Percentiles rank a stretch among this genome's conserved stretches.
Evolutionary conservation across 2,329 filamentous ascomycete genomes (phyloP).

Genomic region (Coniella vitis): DNA sequence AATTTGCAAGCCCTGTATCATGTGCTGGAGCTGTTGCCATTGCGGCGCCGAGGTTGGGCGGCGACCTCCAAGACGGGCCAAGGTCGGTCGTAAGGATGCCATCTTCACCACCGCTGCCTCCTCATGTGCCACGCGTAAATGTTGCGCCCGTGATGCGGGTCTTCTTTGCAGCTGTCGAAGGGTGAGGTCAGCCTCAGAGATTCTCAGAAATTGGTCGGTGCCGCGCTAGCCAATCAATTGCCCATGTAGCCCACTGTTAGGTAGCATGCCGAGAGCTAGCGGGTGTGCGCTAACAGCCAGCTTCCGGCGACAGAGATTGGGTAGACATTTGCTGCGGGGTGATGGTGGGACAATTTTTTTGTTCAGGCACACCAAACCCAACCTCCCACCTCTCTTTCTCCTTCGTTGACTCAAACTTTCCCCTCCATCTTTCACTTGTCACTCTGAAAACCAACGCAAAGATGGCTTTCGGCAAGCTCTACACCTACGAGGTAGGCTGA

Average conservation of each 20-base stretch:
- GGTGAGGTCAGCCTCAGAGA: neutral
- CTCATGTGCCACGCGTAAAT: constrained; percentile 14
- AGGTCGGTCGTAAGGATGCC: constrained; percentile 16
- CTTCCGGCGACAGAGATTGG: neutral
- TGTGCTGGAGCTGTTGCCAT: constrained; percentile 16
- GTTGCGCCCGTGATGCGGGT: constrained; percentile 2
- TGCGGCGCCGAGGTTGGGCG: constrained; percentile 14
- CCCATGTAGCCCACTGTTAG: constrained; percentile 1
- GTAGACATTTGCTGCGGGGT: neutral
- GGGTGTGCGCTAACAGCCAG: neutral
- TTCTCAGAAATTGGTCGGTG: neutral
- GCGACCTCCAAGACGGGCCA: constrained; percentile 12
- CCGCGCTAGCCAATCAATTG: neutral
- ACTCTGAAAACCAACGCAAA: constrained; percentile 38
- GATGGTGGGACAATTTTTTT: constrained; percentile 5
- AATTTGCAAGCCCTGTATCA: constrained; percentile 13
- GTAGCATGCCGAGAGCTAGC: too few relatives aligned
- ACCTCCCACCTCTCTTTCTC: constrained; percentile 2
- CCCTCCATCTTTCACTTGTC: constrained; percentile 17
- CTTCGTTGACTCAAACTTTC: constrained; percentile 18
- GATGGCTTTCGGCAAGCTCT: constrained; percentile 98
- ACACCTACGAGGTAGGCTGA: constrained; percentile 66
- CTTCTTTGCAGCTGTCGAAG: neutral
- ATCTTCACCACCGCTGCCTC: constrained; percentile 13
- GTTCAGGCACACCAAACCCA: constrained; percentile 6